A percentile compares a stretch with the other conserved stretches of the same genome.
Conservation (phyloP, 768 basidiomycete genomes). For the Tylopilus sp. region DNA sequence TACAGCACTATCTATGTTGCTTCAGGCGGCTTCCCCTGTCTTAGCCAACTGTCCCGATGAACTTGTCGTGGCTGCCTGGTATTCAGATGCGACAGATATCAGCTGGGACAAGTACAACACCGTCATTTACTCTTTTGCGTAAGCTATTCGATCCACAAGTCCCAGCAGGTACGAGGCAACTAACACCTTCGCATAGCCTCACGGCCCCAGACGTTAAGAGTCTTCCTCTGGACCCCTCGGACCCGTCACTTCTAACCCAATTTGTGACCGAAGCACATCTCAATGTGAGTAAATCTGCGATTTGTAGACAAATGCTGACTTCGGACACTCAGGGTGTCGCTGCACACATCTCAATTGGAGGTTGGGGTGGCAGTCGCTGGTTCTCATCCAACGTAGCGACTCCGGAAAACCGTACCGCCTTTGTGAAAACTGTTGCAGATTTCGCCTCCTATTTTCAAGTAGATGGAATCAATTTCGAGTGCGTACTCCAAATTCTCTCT, state of each 20-base stretch:
- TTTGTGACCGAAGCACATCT: not conserved
- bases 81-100: constrained; percentile 40
- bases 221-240: not conserved
- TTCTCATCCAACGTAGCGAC: not conserved
- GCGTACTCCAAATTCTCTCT: not conserved
- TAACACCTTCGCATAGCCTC: not conserved
- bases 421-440: not conserved
- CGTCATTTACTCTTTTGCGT: constrained; percentile 67
- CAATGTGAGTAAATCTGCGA: not conserved
- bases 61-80: constrained; percentile 55
- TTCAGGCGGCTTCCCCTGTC: not conserved
- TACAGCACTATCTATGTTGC: constrained; percentile 2
- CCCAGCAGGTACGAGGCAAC: no score
- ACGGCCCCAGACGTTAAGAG: not conserved
- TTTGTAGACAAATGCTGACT: not conserved
- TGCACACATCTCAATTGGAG: not conserved
- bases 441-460: not conserved
- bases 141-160: constrained; percentile 27
- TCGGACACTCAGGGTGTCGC: not conserved
- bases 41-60: not conserved
- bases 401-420: not conserved
- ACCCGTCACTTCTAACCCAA: not conserved
- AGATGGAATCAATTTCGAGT: not conserved
- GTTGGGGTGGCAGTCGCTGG: not conserved
- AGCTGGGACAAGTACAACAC: constrained; percentile 76